Conservation (phyloP, 2,329 filamentous ascomycete genomes). For the Sporothrix variecibatus region DNA sequence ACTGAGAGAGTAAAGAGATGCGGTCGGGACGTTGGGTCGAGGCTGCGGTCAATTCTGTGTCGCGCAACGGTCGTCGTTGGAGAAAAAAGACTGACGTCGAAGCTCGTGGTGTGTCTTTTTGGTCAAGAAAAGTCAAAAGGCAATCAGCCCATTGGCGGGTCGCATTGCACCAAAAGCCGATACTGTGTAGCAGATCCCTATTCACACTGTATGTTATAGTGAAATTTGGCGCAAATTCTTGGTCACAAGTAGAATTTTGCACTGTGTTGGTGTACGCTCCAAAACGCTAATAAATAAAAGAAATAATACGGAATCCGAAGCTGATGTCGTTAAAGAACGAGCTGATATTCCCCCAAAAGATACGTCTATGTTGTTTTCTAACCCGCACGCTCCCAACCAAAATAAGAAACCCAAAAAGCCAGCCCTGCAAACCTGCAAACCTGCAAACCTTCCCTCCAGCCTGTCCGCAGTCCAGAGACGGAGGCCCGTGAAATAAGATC, state of each 20-base stretch:
- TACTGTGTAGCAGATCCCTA: neutral
- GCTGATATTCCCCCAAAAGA: neutral
- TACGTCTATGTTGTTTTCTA: slow-evolving; percentile 15
- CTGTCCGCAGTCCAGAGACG: neutral
- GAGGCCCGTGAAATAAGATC: neutral
- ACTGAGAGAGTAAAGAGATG: neutral
- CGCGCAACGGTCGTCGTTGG: neutral
- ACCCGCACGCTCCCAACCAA: slow-evolving; percentile 9
- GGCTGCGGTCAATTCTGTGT: neutral
- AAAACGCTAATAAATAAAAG: slow-evolving; percentile 5
- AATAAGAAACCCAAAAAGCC: neutral
- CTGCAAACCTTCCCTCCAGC: neutral
- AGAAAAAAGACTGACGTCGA: neutral
- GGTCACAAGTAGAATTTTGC: neutral
- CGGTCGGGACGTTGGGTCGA: neutral
- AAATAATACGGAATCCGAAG: neutral
- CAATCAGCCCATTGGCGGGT: slow-evolving; percentile 21
- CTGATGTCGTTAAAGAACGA: neutral
- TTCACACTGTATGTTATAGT: neutral
- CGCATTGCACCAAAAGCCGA: neutral
- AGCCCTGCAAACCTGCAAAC: neutral
- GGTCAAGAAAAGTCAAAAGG: slow-evolving; percentile 14
- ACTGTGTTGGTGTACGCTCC: neutral
- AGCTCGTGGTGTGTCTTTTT: slow-evolving; percentile 2
- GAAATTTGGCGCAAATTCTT: too few species aligned